Percentiles rank a stretch among this genome's conserved stretches.
Conservation (phyloP, 345 rosid species). For the Murraya koenigii region DNA sequence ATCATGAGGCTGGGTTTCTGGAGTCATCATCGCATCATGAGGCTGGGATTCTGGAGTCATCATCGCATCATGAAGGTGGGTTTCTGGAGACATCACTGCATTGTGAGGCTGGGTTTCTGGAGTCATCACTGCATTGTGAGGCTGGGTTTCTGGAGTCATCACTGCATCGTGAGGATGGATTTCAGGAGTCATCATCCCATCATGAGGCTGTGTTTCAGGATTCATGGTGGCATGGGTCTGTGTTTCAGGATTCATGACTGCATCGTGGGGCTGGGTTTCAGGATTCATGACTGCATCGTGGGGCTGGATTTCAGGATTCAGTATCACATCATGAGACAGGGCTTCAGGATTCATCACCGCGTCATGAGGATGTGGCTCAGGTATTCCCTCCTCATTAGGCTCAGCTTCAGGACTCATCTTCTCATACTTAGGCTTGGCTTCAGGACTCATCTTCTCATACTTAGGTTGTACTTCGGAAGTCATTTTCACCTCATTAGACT, state of each 20-base stretch:
- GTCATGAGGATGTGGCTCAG: conserved; percentile 11
- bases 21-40: neutral
- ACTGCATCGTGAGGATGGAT: neutral
- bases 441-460: neutral
- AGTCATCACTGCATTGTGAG: neutral
- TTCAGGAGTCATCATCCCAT: neutral
- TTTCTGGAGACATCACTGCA: conserved; percentile 9
- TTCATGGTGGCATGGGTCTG: neutral
- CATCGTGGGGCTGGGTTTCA: neutral
- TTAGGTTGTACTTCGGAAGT: neutral
- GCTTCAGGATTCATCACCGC: neutral
- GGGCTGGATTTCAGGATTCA: neutral
- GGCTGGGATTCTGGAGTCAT: neutral
- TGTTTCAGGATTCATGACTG: neutral
- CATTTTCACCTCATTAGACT: neutral
- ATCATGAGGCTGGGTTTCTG: neutral
- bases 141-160: neutral
- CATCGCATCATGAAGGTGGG: conserved; percentile 8
- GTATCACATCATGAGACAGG: neutral
- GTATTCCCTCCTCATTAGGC: neutral
- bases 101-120: neutral
- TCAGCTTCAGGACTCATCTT: neutral
- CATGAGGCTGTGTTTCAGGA: neutral
- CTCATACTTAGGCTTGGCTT: neutral
- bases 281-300: neutral